Conservation (phyloP, 1,284 basidiomycete species). For the Naganishia sp. region DNA sequence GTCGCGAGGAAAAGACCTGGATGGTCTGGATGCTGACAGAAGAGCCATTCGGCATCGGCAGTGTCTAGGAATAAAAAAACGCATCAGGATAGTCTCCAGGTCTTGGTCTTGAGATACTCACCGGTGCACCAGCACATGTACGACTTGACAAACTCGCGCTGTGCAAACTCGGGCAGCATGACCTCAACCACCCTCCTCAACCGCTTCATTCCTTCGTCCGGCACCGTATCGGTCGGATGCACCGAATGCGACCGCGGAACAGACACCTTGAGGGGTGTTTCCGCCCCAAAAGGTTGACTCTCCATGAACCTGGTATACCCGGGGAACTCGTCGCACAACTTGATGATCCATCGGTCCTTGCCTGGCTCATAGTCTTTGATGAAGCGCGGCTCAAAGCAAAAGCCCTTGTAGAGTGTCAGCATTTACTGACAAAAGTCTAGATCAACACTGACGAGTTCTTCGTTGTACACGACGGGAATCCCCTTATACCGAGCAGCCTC, state of each 20-base stretch:
- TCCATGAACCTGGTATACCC: constrained; percentile 39
- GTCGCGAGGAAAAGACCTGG: constrained; percentile 43
- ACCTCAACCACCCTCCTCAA: constrained; percentile 38
- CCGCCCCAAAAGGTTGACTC: constrained; percentile 38
- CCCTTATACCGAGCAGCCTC: constrained; percentile 43
- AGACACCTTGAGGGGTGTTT: constrained; percentile 37
- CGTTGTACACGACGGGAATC: constrained; percentile 45
- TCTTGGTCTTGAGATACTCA: not conserved
- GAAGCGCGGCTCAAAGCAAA: constrained; percentile 42
- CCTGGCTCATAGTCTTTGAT: constrained; percentile 23
- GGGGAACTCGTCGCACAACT: constrained; percentile 47
- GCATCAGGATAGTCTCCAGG: not conserved
- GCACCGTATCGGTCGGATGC: constrained; percentile 49
- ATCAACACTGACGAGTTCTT: constrained; percentile 35
- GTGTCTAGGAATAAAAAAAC: constrained; percentile 37
- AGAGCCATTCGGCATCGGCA: constrained; percentile 42
- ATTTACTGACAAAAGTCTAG: constrained; percentile 37
- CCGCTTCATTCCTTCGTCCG: constrained; percentile 39
- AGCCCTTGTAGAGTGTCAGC: constrained; percentile 24
- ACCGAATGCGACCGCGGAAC: constrained; percentile 50
- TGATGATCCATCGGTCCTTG: constrained; percentile 37
- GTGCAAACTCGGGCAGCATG: constrained; percentile 43
- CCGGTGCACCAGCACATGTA: constrained; percentile 52
- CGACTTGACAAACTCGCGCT: constrained; percentile 41
- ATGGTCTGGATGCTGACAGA: constrained; percentile 45